phyloP scores from a whole-genome alignment of 1,284 basidiomycete genomes.

The Leccinum solheimii region DNA sequence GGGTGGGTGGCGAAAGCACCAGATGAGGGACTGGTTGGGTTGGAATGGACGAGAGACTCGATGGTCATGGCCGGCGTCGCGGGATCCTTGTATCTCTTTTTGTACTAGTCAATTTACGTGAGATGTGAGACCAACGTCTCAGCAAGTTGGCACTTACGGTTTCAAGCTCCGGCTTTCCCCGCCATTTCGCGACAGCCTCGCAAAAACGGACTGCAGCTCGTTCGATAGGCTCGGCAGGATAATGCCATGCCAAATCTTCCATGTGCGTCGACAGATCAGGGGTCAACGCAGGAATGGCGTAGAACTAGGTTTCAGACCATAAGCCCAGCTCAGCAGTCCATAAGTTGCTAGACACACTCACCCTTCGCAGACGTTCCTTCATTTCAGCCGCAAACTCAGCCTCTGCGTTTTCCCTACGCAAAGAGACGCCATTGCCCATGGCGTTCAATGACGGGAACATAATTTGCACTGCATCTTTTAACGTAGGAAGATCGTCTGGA shows the following conservation, averaged over 20 bases:
- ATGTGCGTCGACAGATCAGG: slow-evolving; percentile 76
- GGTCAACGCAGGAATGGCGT: slow-evolving; percentile 65
- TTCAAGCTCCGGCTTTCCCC: slow-evolving; percentile 79
- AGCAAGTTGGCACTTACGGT: slow-evolving; percentile 48
- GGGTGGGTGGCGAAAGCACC: slow-evolving; percentile 15
- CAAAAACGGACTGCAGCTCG: slow-evolving; percentile 74
- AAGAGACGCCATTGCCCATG: slow-evolving; percentile 22
- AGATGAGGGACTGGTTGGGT: slow-evolving; percentile 53
- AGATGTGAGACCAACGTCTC: slow-evolving; percentile 4
- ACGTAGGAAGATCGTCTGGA: slow-evolving; percentile 71
- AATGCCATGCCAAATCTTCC: slow-evolving; percentile 76
- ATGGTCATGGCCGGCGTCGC: slow-evolving; percentile 50
- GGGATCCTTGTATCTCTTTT: slow-evolving; percentile 45
- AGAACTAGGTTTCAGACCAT: slow-evolving; percentile 52
- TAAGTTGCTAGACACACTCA: slow-evolving; percentile 37
- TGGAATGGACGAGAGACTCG: slow-evolving; percentile 63
- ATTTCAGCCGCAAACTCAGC: slow-evolving; percentile 68
- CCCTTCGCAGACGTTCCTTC: slow-evolving; percentile 64
- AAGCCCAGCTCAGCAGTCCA: slow-evolving; percentile 2
- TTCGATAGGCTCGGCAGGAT: slow-evolving; percentile 78
- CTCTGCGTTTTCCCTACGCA: slow-evolving; percentile 47
- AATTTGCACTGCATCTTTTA: slow-evolving; percentile 63
- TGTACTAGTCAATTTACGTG: slow-evolving; percentile 45
- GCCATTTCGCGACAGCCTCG: slow-evolving; percentile 75
- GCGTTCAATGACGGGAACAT: slow-evolving; percentile 63